A percentile compares a stretch with the other conserved stretches of the same genome.
Conservation (phyloP, 768 basidiomycete species). For the Albatrellus ellisii region DNA sequence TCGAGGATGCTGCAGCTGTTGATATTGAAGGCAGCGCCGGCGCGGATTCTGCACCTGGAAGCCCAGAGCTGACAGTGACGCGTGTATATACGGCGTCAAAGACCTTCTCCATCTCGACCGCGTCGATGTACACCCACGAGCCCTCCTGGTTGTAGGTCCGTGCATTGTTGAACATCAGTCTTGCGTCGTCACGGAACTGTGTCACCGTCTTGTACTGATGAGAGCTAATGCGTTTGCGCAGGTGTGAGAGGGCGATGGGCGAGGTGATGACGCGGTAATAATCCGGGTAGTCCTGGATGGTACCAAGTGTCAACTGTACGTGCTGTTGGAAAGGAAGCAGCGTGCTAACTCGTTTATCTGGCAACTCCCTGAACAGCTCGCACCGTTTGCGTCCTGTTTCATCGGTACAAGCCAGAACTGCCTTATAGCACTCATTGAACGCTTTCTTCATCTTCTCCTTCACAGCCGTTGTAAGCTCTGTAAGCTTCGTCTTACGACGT, state of each 20-base stretch:
- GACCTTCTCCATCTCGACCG: conserved; percentile 87
- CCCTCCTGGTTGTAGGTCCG: conserved; percentile 90
- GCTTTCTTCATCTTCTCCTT: conserved; percentile 77
- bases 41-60: conserved; percentile 55
- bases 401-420: conserved; percentile 61
- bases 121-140: conserved; percentile 90
- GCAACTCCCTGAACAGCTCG: conserved; percentile 81
- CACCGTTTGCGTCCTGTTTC: conserved; percentile 67
- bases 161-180: conserved; percentile 89
- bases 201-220: conserved; percentile 63
- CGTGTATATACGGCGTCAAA: conserved; percentile 63
- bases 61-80: conserved; percentile 48
- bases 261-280: conserved; percentile 83
- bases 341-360: conserved; percentile 51
- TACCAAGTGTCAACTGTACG: conserved; percentile 12
- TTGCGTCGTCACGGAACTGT: conserved; percentile 68
- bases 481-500: conserved; percentile 66
- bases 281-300: conserved; percentile 68
- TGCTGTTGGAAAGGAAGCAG: neutral
- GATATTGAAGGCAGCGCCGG: no score
- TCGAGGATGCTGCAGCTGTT: no score
- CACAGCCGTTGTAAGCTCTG: conserved; percentile 42
- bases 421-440: conserved; percentile 63
- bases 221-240: conserved; percentile 62
- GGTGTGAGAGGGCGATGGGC: conserved; percentile 80